Evolutionary conservation across 257 asterid species (phyloP).

Genomic region (Cruciata laevipes): DNA sequence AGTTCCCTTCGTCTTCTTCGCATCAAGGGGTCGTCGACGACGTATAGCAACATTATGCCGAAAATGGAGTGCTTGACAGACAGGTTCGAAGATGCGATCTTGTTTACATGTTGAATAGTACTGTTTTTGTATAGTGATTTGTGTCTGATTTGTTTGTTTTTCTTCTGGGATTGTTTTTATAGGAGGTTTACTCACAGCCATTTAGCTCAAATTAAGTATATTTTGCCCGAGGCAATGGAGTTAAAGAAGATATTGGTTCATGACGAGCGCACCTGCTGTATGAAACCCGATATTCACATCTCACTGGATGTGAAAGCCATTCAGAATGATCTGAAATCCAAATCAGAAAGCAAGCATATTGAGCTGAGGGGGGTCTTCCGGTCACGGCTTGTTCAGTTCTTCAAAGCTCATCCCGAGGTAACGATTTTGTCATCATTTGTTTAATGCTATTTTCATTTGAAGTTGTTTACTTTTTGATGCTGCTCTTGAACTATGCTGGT

Average conservation of each 20-base stretch:
- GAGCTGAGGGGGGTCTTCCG: slow-evolving; percentile 59
- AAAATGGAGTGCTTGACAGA: slow-evolving; percentile 60
- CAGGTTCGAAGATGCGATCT: slow-evolving; percentile 36
- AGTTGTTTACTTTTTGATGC: slow-evolving; percentile 6
- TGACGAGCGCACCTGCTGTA: neutral
- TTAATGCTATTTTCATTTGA: neutral
- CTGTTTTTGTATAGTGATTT: neutral
- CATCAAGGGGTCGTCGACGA: slow-evolving; percentile 43
- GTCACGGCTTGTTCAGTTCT: slow-evolving; percentile 46
- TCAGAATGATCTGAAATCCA: slow-evolving; percentile 24
- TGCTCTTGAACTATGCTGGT: neutral
- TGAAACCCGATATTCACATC: slow-evolving; percentile 21
- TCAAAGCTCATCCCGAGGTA: slow-evolving; percentile 76
- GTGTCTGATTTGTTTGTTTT: slow-evolving; percentile 3
- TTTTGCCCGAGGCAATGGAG: neutral
- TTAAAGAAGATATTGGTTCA: neutral
- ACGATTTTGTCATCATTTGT: slow-evolving; percentile 1
- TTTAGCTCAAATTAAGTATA: neutral
- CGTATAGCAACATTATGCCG: slow-evolving; percentile 53
- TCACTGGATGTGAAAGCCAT: slow-evolving; percentile 28
- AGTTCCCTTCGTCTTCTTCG: slow-evolving; percentile 63
- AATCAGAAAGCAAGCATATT: slow-evolving; percentile 35
- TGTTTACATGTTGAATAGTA: neutral
- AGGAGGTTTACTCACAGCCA: slow-evolving; percentile 40
- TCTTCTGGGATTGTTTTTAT: slow-evolving; percentile 8